These are phyloP conservation scores for Malus sieversii DNA, from an alignment of 306 rosid genomes.

Conservation along the genomic window DNA sequence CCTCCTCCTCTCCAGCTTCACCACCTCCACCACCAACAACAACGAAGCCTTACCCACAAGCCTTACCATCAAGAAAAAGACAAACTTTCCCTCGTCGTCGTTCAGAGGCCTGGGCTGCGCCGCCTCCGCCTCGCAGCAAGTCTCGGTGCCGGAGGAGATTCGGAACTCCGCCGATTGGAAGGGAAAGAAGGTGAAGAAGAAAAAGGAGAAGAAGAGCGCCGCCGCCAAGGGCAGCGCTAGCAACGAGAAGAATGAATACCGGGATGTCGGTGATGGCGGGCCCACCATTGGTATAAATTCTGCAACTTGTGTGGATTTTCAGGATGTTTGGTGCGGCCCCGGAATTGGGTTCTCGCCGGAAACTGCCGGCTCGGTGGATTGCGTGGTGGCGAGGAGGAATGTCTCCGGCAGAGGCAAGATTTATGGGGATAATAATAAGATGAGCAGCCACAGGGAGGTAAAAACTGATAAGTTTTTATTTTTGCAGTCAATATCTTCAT, in stretches of 20 bases:
- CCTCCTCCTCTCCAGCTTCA: constrained; percentile 61
- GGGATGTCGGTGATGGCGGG: constrained; percentile 35
- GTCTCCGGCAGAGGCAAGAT: constrained; percentile 62
- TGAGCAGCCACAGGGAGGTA: constrained; percentile 59
- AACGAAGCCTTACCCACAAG: constrained; percentile 37
- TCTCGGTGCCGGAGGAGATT: constrained; percentile 79
- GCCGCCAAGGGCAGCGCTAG: constrained; percentile 5
- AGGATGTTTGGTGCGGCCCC: constrained; percentile 97
- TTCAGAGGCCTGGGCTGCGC: constrained; percentile 82
- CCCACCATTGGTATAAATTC: constrained; percentile 26
- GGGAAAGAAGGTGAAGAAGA: constrained; percentile 52
- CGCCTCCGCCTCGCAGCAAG: constrained; percentile 69
- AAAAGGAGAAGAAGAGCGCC: constrained; percentile 36
- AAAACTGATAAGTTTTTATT: neutral
- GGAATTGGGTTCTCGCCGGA: constrained; percentile 78
- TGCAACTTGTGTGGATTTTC: constrained; percentile 52
- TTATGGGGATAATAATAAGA: constrained; percentile 46
- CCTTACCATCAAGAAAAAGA: constrained; percentile 45
- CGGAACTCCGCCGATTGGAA: constrained; percentile 79
- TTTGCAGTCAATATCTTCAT: neutral
- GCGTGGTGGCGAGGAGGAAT: constrained; percentile 69
- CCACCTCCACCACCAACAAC: constrained; percentile 21
- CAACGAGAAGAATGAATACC: constrained; percentile 11
- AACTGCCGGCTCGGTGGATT: constrained; percentile 65
- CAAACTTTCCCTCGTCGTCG: constrained; percentile 47